Base-by-base conservation (phyloP, 176 grass and related monocot species). In the Ensete ventricosum region DNA sequence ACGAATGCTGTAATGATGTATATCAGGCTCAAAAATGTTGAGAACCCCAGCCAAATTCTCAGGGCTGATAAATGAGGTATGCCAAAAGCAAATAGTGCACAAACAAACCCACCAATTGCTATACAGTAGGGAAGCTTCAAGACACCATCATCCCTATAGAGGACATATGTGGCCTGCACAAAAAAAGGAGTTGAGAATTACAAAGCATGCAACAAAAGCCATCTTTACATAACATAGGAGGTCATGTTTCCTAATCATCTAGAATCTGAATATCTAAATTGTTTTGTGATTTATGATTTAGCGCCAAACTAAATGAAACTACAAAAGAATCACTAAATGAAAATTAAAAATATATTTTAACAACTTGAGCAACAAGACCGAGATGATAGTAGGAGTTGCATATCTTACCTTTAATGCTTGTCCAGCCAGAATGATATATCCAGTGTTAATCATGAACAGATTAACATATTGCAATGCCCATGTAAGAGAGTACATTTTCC, bases 391-490 rank as follows among this genome's bases (percentile, higher is more conserved):
- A 53, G 23, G 55, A 60, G 24, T 14, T 34, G n/a, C 11, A 29
- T 78, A 54, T 74, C 54, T 76, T 19, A 98, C 94, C 94, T 98
- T 99, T 64, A 94, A 83, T 65, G 95, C 95, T 78, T 99, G 84
- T 1, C 95, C 95, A 76, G 90, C 95, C 75, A 99, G 79, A 82
- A 99, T 99, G 67, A 99, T 94, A 70, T 73, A 99, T 9, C 95
- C 95, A 57, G 88, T 99, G 69, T 99, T 99, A 66, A 99, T 99
- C 95, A 99, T 99, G 80, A 99, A 99, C 65, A 99, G 88, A 71
- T 99, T 99, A 75, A 99, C 64, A 73, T 99, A 99, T n/a, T 99
- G 95, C 54, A 99, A 73, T 85, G 72, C 80, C 95, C 95, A 99
- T 82, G 95, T 99, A 57, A 99, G 82, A 9, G 59, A 82, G 68